These are phyloP conservation scores for Populus hybrid DNA, from an alignment of 441 rosid species.

Conservation along the genomic window DNA sequence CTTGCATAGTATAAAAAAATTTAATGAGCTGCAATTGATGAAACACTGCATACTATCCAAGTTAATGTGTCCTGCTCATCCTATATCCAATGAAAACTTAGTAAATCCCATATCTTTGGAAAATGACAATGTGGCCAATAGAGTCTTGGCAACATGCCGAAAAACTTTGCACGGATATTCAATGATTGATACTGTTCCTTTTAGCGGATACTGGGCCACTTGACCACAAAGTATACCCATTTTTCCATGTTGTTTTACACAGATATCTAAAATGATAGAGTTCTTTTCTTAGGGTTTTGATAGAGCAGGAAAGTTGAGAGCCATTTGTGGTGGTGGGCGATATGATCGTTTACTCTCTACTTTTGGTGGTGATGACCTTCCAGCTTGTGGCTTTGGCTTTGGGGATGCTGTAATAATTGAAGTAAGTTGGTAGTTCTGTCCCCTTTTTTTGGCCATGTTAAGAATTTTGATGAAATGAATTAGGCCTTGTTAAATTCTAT, in stretches of 20 bases:
- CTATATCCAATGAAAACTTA: not conserved
- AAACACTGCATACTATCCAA: not conserved
- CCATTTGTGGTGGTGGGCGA: slow-evolving; percentile 93
- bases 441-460: not conserved
- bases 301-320: slow-evolving; percentile 77
- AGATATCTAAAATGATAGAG: slow-evolving; percentile 7
- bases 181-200: not conserved
- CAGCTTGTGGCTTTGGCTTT: slow-evolving; percentile 97
- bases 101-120: not conserved
- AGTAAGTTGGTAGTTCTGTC: slow-evolving; percentile 44
- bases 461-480: not conserved
- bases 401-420: slow-evolving; percentile 92
- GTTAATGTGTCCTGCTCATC: not conserved
- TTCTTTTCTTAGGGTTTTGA: slow-evolving; percentile 66
- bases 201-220: not conserved
- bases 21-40: not conserved
- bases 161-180: not conserved
- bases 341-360: slow-evolving; percentile 81
- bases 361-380: slow-evolving; percentile 88
- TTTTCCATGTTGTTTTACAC: not conserved
- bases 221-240: not conserved
- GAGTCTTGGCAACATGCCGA: not conserved
- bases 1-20: not conserved
- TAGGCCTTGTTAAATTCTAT: not conserved
- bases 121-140: not conserved